Evolutionary conservation across 441 rosid species (phyloP), one percentile per base, ranked within the genome.

Genomic region (Flueggea neowawraea): DNA sequence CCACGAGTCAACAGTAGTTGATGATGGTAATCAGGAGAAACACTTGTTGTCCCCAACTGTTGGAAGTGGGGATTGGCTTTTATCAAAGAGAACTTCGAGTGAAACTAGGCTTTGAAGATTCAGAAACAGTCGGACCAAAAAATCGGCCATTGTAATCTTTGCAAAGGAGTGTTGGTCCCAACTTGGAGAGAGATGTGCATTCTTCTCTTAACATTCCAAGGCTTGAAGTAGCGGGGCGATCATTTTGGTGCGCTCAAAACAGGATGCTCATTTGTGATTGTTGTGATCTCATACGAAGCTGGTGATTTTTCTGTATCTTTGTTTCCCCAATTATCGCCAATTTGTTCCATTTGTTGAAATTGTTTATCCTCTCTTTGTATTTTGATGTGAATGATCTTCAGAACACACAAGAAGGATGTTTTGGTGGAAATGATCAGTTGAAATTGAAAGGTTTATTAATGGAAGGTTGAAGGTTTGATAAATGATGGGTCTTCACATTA

Each of bases 21-120:
- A 76, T 32, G 89, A 86, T 22, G 43, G 53, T 2, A 84, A 84
- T 52, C 84, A 65, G 43, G 89, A 79, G 76, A 86, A 82, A 69
- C 84, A 74, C 63, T 65, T 86, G 69, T 66, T 86, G 60, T 71
- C 86, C 1, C 80, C 90, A 22, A 43, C 62, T 14, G 48, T 45
- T 6, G 74, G 58, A 55, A 59, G 55, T 36, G 68, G 66, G 54
- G 89, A 85, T 22, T 88, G 56, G 54, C 82, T 68, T 85, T 88
- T 58, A 76, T 85, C 50, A 85, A 68, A 72, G 89, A 47, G 50
- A 12, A 36, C 41, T 14, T 47, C 39, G 73, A 65, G 53, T 73
- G 78, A 77, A 62, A 16, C 41, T 6, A 28, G 52, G 62, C 16
- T 49, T 22, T 47, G 70, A 58, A 39, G 28, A 54, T 13, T 9